Percentiles rank a stretch among this genome's conserved stretches.
These are phyloP conservation scores for Peronosclerospora sorghi DNA, from an alignment of 352 stramenopile genomes.

Conservation along the genomic window DNA sequence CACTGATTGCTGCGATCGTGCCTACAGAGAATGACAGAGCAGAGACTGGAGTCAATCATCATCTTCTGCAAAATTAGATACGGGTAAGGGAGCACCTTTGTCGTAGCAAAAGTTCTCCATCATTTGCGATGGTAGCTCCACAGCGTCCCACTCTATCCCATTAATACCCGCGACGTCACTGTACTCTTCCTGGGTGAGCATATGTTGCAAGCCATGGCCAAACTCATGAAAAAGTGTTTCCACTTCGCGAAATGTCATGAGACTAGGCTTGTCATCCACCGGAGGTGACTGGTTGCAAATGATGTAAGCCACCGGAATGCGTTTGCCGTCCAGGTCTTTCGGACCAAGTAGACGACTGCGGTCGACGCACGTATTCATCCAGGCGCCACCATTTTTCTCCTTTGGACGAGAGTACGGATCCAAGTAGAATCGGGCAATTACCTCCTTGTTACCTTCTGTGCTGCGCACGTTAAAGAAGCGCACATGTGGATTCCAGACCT, in stretches of 20 bases:
- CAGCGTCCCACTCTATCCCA: slow-evolving; percentile 96
- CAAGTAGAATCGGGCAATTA: slow-evolving; percentile 94
- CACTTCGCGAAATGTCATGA: slow-evolving; percentile 98
- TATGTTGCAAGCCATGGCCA: slow-evolving; percentile 96
- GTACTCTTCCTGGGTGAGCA: slow-evolving; percentile 94
- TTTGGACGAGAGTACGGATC: slow-evolving; percentile 95
- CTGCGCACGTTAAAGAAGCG: slow-evolving; percentile 91
- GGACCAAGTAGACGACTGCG: slow-evolving; percentile 81
- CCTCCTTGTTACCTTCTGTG: slow-evolving; percentile 45
- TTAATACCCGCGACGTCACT: slow-evolving; percentile 95
- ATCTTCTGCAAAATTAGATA: too few relatives aligned
- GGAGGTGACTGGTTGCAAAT: slow-evolving; percentile 96
- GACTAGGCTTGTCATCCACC: slow-evolving; percentile 86
- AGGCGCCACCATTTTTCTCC: slow-evolving; percentile 96
- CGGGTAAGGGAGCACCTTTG: slow-evolving; percentile 21
- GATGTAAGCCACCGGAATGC: slow-evolving; percentile 94
- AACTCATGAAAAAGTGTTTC: slow-evolving; percentile 96
- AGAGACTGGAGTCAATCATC: background rate
- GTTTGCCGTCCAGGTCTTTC: slow-evolving; percentile 37
- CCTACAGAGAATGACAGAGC: slow-evolving; percentile 32
- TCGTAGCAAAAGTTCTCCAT: slow-evolving; percentile 99
- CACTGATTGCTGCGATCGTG: slow-evolving; percentile 72
- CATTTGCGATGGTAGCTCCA: slow-evolving; percentile 97
- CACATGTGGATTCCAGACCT: slow-evolving; percentile 93
- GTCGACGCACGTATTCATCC: slow-evolving; percentile 96